A percentile compares a stretch with the other conserved stretches of the same genome.
Conservation (phyloP, 179 eudicot species). For the Actinidia polygama region DNA sequence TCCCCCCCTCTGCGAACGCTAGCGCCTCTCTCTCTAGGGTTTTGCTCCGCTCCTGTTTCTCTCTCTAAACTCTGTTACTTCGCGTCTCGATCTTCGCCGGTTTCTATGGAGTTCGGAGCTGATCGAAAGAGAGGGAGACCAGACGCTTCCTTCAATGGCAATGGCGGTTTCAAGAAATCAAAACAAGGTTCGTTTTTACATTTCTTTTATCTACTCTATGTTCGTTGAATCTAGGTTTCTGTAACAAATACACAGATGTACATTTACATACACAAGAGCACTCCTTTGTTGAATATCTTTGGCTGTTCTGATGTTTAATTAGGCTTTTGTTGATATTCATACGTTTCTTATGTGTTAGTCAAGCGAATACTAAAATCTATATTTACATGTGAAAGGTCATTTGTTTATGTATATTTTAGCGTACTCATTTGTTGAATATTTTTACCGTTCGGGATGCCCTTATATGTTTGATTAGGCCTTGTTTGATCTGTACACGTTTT, state of each 20-base stretch:
- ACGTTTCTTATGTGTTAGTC: neutral
- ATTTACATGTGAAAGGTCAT: too few relatives aligned
- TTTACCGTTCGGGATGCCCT: neutral
- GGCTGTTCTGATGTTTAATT: neutral
- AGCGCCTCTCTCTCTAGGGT: slow-evolving; percentile 22
- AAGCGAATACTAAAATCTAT: neutral
- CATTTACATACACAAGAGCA: neutral
- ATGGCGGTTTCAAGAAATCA: slow-evolving; percentile 66
- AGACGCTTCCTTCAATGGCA: slow-evolving; percentile 51
- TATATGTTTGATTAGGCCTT: neutral
- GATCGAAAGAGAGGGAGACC: slow-evolving; percentile 59
- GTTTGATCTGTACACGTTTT: too few relatives aligned
- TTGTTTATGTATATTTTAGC: too few relatives aligned
- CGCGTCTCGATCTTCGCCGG: too few relatives aligned
- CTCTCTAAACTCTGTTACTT: neutral
- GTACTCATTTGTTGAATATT: neutral
- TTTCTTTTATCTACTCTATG: neutral
- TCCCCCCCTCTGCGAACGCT: slow-evolving; percentile 18
- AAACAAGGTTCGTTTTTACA: slow-evolving; percentile 51
- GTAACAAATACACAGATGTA: neutral
- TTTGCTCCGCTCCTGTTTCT: neutral
- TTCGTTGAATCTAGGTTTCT: slow-evolving; percentile 1
- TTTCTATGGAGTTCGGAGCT: slow-evolving; percentile 58
- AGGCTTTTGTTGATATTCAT: too few relatives aligned
- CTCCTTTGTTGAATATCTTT: neutral